Evolutionary conservation across 2,329 filamentous ascomycete genomes (phyloP).

Genomic region (Huntiella moniliformis): DNA sequence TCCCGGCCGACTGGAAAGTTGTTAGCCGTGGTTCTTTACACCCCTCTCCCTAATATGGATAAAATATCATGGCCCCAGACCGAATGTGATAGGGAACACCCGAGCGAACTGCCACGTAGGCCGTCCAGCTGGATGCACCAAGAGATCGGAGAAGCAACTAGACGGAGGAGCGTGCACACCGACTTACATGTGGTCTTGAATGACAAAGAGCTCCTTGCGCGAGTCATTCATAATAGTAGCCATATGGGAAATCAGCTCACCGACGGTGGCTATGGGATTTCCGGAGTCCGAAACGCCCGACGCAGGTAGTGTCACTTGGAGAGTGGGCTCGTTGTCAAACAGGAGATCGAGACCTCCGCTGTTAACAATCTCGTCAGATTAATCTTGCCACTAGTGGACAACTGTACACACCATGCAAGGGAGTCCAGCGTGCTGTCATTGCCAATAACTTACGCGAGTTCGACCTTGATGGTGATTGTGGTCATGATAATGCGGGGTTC

Average conservation of each 20-base stretch:
- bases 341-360: constrained; percentile 90
- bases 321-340: constrained; percentile 65
- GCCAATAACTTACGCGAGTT: constrained; percentile 38
- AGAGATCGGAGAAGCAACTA: no score
- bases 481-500: no score
- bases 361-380: constrained; percentile 2
- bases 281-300: constrained; percentile 36
- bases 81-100: no score
- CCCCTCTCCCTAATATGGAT: no score
- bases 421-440: no score
- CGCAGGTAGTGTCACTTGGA: constrained; percentile 49
- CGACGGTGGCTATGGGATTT: constrained; percentile 36
- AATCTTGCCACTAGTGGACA: no score
- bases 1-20: constrained; percentile 55
- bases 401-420: no score
- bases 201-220: constrained; percentile 72
- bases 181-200: constrained; percentile 73
- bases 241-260: constrained; percentile 59
- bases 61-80: no score
- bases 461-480: constrained; percentile 42
- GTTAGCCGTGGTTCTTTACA: constrained; percentile 13
- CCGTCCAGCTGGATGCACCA: no score
- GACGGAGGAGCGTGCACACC: not conserved
- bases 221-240: constrained; percentile 67
- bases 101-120: no score